These are phyloP conservation scores for Davidsoniella australis DNA, from an alignment of 2,329 filamentous ascomycete species.

Conservation along the genomic window DNA sequence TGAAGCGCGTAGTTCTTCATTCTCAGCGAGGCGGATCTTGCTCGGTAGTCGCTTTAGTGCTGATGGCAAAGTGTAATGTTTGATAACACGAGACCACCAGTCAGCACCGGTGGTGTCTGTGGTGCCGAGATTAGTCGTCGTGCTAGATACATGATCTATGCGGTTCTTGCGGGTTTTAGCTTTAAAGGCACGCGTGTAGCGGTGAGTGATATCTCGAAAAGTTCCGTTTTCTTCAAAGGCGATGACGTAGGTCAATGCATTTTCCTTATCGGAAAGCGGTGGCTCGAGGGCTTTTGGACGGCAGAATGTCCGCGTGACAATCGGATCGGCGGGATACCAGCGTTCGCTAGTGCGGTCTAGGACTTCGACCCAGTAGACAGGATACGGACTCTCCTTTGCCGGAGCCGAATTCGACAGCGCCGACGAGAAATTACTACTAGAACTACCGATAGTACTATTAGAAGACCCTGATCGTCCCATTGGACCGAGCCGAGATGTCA, in stretches of 20 bases:
- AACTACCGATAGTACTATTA: too few relatives aligned
- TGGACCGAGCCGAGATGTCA: too few relatives aligned
- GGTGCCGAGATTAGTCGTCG: conserved; percentile 12
- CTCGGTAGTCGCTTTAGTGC: conserved; percentile 19
- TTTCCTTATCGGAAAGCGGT: conserved; percentile 58
- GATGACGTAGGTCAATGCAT: conserved; percentile 66
- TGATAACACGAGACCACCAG: conserved; percentile 39
- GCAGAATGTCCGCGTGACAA: conserved; percentile 62
- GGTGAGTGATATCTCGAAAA: conserved; percentile 68
- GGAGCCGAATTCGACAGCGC: conserved; percentile 14
- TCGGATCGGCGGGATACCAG: conserved; percentile 76
- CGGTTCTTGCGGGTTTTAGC: conserved; percentile 72
- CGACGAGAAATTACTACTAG: background rate
- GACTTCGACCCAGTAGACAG: conserved; percentile 88
- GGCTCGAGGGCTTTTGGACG: conserved; percentile 68
- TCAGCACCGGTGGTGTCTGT: conserved; percentile 20
- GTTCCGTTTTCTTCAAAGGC: conserved; percentile 68
- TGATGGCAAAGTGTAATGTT: conserved; percentile 25
- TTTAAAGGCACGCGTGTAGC: conserved; percentile 78
- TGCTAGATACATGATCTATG: conserved; percentile 37
- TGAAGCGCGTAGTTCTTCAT: conserved; percentile 53
- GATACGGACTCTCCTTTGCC: conserved; percentile 56
- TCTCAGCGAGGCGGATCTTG: conserved; percentile 71
- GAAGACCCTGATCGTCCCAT: background rate
- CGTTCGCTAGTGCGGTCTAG: conserved; percentile 75